Base-by-base conservation (phyloP, 768 basidiomycete genomes). In the Xerocomellus chrysenteron region DNA sequence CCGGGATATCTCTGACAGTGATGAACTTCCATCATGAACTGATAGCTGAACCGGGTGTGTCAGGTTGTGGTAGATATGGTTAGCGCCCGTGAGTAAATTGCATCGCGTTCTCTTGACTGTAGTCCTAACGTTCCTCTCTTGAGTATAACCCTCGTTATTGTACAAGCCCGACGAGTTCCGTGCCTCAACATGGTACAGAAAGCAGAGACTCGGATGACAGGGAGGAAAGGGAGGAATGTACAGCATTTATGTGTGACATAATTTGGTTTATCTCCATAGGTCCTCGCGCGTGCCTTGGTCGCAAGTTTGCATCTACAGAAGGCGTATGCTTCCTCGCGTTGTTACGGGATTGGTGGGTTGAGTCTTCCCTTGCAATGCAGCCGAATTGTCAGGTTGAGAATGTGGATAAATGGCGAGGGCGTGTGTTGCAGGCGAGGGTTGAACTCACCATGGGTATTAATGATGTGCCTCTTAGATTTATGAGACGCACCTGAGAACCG, bases 281-380 rank as follows among this genome's bases (percentile, higher is more conserved):
- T 46, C 81, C 82, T 32, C 76, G 82, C 16, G 62, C 66, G 16
- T 86, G 84, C 57, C 68, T 84, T 13, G 84, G 84, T 5, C 72
- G 80, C 30, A 81, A 77, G 57, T 86, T 86, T 59, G 81, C 84
- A 3, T 73, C 75, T 1, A 76, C 73, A 0, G 82, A 86, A 62
- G 73, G 76, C 2, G 76, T 85, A 17, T 77, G 75, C 47, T 81
- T 85, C 72, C 73, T 86, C 19, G 75, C 81, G 1, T 68, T 75
- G 9, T 66, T 84, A 21, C 73, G 80, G 17, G 83, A 85, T 44
- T 85, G 78, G 78, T 74, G 68, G 30, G 64, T 86, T 12, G 76
- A 80, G 49, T 80, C 82, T 1, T 51, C 21, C 21, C 21, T 83
- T 28, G 47, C 59, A 21, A 48, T 33, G 41, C 47, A 55, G 21